Evolutionary conservation across 352 stramenopile genomes (phyloP).

Genomic region (Pythium guiyangense): DNA sequence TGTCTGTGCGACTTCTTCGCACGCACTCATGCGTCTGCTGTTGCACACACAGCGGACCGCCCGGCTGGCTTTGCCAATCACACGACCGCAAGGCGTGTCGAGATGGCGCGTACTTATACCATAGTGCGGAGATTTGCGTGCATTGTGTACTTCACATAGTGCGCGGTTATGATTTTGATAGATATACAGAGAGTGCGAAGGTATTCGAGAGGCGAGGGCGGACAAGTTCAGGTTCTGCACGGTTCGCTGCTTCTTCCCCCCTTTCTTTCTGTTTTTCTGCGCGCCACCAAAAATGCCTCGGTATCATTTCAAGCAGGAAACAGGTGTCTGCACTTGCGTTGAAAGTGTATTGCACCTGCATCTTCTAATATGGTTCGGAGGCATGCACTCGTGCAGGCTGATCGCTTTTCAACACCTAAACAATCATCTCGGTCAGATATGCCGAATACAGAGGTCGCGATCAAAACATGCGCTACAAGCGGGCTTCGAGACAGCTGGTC

Average conservation of each 20-base stretch:
- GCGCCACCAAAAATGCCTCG: constrained; percentile 23
- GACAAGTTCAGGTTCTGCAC: not conserved
- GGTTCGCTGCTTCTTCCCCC: constrained; percentile 10
- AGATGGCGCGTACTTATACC: not conserved
- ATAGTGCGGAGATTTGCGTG: not conserved
- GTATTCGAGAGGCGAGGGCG: not conserved
- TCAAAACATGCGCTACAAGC: no score
- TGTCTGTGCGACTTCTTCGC: not conserved
- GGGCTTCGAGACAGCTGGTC: no score
- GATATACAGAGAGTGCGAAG: not conserved
- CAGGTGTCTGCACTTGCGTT: no score
- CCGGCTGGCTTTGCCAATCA: not conserved
- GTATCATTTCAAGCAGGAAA: no score
- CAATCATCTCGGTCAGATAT: no score
- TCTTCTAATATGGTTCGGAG: no score
- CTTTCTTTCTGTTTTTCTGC: constrained; percentile 8
- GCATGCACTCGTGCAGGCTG: no score
- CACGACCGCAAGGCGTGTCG: not conserved
- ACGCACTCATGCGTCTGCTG: not conserved
- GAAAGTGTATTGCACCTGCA: no score
- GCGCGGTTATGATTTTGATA: not conserved
- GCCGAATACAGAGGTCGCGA: no score
- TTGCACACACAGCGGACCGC: not conserved
- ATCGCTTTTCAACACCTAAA: no score
- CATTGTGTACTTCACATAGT: no score